These are phyloP conservation scores for Phylloboletellus chloephorus DNA, from an alignment of 1,284 basidiomycete genomes.

Conservation along the genomic window DNA sequence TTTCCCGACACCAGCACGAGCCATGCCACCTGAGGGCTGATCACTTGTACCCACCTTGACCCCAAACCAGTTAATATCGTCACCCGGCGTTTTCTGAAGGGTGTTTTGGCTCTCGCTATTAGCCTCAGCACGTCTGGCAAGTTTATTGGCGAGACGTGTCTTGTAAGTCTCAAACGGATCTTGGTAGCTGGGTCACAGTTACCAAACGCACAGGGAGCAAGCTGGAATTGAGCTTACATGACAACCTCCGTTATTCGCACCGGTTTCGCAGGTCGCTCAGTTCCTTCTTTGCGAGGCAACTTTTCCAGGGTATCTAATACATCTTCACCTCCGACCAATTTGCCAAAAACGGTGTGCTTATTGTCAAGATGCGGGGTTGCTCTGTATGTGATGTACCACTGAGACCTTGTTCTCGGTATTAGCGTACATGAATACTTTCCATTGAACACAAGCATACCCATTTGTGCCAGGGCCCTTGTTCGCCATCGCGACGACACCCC, in stretches of 20 bases:
- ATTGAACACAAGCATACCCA: slow-evolving; percentile 43
- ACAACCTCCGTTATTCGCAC: slow-evolving; percentile 74
- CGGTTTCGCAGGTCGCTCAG: slow-evolving; percentile 80
- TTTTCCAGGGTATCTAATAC: slow-evolving; percentile 82
- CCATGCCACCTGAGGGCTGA: slow-evolving; percentile 28
- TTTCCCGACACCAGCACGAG: slow-evolving; percentile 49
- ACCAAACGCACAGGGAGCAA: not conserved
- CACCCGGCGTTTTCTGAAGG: slow-evolving; percentile 44
- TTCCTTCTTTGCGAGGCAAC: slow-evolving; percentile 74
- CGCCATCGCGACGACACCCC: slow-evolving; percentile 86
- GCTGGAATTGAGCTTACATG: slow-evolving; percentile 49
- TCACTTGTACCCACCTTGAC: slow-evolving; percentile 56
- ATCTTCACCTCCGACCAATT: slow-evolving; percentile 91
- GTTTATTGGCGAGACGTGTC: slow-evolving; percentile 64
- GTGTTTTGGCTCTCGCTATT: slow-evolving; percentile 25
- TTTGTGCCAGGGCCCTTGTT: slow-evolving; percentile 87
- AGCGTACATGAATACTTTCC: not conserved
- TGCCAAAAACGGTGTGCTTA: slow-evolving; percentile 95
- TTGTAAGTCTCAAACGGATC: slow-evolving; percentile 87
- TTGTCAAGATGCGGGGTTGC: slow-evolving; percentile 74
- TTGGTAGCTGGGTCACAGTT: slow-evolving; percentile 50
- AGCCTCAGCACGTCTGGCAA: slow-evolving; percentile 60
- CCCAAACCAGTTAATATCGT: slow-evolving; percentile 82
- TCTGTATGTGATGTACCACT: slow-evolving; percentile 88
- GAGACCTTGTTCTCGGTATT: slow-evolving; percentile 51